phyloP scores from a whole-genome alignment of 2,329 filamentous ascomycete species.

The Claviceps pazoutovae region DNA sequence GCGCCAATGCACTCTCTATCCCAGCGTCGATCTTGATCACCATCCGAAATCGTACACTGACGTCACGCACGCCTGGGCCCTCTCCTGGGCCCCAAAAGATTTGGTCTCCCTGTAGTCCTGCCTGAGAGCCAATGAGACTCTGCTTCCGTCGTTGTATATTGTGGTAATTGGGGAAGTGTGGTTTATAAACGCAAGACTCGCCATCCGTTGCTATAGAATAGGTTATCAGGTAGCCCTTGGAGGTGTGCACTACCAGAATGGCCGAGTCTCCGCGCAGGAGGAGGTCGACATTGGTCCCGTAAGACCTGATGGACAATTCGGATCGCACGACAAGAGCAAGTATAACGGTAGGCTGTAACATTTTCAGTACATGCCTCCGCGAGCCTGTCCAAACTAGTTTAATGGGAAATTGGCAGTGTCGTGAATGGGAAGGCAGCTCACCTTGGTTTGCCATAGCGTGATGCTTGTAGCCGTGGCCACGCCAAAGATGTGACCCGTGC shows the following conservation, averaged over 20 bases:
- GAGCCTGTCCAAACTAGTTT: no score
- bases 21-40: conserved; percentile 96
- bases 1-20: conserved; percentile 71
- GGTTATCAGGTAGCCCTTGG: conserved; percentile 77
- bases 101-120: conserved; percentile 42
- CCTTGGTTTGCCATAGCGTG: conserved; percentile 94
- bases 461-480: conserved; percentile 75
- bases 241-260: conserved; percentile 82
- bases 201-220: conserved; percentile 83
- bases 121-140: conserved; percentile 44
- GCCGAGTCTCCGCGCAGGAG: conserved; percentile 82
- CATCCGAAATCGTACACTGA: conserved; percentile 88
- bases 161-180: conserved; percentile 57
- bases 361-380: background rate
- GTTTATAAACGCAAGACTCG: conserved; percentile 70
- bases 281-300: conserved; percentile 74
- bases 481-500: conserved; percentile 70
- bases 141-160: conserved; percentile 49
- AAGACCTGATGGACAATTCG: conserved; percentile 60
- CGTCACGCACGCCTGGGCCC: conserved; percentile 66
- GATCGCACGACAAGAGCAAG: conserved; percentile 79
- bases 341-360: conserved; percentile 69
- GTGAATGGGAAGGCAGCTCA: conserved; percentile 22
- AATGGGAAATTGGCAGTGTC: background rate
- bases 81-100: conserved; percentile 68